Conservation (phyloP, 306 rosid genomes). For the Acmispon strigosus region DNA sequence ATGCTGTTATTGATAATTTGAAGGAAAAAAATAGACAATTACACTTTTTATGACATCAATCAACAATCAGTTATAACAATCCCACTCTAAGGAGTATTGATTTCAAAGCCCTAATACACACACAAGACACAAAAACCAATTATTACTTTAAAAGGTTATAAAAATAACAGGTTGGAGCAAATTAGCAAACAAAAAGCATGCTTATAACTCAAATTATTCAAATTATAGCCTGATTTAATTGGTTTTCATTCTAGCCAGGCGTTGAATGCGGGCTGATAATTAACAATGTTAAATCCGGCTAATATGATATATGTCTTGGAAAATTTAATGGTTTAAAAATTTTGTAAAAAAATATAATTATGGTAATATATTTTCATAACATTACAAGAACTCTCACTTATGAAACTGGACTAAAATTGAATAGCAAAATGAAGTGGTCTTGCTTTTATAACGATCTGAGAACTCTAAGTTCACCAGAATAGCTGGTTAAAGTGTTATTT, state of each 20-base stretch:
- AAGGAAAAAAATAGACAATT: neutral
- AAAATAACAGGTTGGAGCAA: neutral
- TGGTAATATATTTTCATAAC: no score
- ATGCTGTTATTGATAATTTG: constrained; percentile 38
- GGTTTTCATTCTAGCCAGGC: neutral
- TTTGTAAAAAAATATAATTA: no score
- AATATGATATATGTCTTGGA: no score
- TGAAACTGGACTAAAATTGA: no score
- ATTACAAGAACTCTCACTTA: no score
- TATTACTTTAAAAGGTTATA: no score
- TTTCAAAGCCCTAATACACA: neutral
- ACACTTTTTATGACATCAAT: neutral
- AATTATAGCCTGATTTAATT: neutral
- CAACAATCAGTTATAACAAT: neutral
- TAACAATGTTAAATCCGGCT: neutral
- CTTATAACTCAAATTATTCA: neutral
- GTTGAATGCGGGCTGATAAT: neutral
- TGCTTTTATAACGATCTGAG: no score
- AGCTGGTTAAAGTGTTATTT: no score
- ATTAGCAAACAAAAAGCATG: neutral
- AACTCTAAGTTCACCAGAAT: no score
- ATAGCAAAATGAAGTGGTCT: no score
- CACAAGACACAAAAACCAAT: no score
- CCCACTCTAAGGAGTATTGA: neutral
- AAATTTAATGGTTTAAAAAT: no score